Evolutionary conservation across 306 rosid genomes (phyloP).

Genomic region (Fragaria nilgerrensis): DNA sequence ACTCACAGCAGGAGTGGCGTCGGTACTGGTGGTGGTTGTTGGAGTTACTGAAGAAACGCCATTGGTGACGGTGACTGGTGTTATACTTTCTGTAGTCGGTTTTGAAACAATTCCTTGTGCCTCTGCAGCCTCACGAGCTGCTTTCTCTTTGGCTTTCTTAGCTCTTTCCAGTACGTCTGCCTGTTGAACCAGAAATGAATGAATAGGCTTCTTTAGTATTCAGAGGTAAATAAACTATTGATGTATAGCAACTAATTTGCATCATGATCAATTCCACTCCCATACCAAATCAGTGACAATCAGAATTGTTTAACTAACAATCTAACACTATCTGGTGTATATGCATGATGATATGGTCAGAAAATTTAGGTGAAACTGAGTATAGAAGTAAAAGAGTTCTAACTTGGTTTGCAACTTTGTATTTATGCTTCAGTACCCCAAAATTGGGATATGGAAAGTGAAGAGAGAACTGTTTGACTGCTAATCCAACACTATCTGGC

Average conservation of each 20-base stretch:
- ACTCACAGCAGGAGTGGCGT: constrained; percentile 14
- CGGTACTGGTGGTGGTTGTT: constrained; percentile 19
- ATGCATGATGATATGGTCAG: neutral
- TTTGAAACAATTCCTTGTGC: constrained; percentile 45
- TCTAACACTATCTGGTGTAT: neutral
- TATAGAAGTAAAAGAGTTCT: neutral
- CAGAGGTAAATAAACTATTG: neutral
- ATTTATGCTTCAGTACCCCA: too few species aligned
- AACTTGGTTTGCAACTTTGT: too few species aligned
- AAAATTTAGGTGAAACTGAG: neutral
- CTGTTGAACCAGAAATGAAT: constrained; percentile 35
- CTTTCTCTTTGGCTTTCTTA: constrained; percentile 75
- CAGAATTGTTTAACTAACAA: neutral
- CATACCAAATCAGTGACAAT: neutral
- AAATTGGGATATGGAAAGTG: too few species aligned
- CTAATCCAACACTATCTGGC: too few species aligned
- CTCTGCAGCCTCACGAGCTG: constrained; percentile 69
- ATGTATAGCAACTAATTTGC: neutral
- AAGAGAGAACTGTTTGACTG: too few species aligned
- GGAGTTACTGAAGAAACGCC: constrained; percentile 27
- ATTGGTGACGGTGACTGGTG: constrained; percentile 13
- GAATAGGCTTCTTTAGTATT: neutral
- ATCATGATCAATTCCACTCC: neutral
- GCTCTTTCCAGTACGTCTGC: constrained; percentile 88
- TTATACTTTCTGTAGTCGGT: constrained; percentile 16